phyloP scores from a whole-genome alignment of 352 stramenopile genomes.

The Phytophthora niederhauseri region DNA sequence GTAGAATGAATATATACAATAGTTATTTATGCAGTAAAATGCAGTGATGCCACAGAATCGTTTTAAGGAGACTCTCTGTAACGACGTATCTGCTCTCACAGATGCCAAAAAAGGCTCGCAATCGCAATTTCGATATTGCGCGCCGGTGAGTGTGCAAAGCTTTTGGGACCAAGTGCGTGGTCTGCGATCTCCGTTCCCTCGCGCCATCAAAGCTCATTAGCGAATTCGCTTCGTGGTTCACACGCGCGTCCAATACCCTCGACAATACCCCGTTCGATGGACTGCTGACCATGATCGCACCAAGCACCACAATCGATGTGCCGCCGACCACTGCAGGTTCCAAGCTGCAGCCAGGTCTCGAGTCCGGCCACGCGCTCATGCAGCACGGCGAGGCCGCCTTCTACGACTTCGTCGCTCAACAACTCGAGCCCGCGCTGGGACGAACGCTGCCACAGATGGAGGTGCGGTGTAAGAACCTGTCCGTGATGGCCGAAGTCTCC shows the following conservation, averaged over 20 bases:
- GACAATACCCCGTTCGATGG: not conserved
- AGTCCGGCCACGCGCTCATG: constrained; percentile 29
- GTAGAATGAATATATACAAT: not conserved
- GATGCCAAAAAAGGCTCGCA: not conserved
- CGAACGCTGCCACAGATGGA: constrained; percentile 39
- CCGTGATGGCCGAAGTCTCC: constrained; percentile 30
- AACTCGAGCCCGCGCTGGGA: constrained; percentile 29
- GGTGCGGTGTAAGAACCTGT: constrained; percentile 43
- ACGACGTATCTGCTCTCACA: not conserved
- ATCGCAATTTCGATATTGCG: not conserved
- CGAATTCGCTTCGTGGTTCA: not conserved
- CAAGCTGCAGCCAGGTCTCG: constrained; percentile 15
- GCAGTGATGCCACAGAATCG: not conserved
- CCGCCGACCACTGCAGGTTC: not conserved
- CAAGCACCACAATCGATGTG: not conserved
- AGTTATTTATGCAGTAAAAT: not conserved
- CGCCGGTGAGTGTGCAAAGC: not conserved
- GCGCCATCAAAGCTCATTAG: constrained; percentile 1
- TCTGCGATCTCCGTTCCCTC: not conserved
- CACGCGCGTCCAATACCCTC: not conserved
- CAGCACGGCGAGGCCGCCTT: constrained; percentile 25
- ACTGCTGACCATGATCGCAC: not conserved
- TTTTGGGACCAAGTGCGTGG: not conserved
- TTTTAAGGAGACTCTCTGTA: not conserved
- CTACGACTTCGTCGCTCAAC: constrained; percentile 27